Percentiles rank a stretch among this genome's conserved stretches.
Conservation (phyloP, 495 filamentous ascomycete genomes). For the Chlorociboria aeruginascens region DNA sequence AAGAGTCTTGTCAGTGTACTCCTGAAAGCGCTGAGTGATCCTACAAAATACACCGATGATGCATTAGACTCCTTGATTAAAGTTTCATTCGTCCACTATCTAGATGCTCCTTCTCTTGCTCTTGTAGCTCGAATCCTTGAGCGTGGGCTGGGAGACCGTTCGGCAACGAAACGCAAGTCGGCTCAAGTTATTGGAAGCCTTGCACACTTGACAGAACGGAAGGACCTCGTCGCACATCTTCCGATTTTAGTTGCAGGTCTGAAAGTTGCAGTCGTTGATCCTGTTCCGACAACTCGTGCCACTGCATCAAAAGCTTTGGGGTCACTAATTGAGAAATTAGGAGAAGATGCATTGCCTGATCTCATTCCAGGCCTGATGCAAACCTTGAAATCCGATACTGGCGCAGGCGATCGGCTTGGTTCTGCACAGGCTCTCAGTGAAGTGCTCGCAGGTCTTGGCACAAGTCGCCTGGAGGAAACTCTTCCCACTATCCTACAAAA, state of each 20-base stretch:
- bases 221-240: conserved; percentile 82
- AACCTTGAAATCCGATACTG: conserved; percentile 92
- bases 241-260: conserved; percentile 87
- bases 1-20: conserved; percentile 81
- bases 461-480: conserved; percentile 84
- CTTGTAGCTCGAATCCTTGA: conserved; percentile 91
- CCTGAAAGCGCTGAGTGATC: conserved; percentile 92
- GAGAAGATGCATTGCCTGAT: conserved; percentile 92
- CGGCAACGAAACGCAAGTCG: conserved; percentile 87
- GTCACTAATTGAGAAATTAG: conserved; percentile 90
- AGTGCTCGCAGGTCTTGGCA: conserved; percentile 90
- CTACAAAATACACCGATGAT: conserved; percentile 93
- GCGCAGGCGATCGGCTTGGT: conserved; percentile 87
- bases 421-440: conserved; percentile 96
- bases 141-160: conserved; percentile 79
- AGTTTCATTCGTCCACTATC: conserved; percentile 88
- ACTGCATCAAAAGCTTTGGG: conserved; percentile 94
- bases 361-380: conserved; percentile 96
- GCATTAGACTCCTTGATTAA: conserved; percentile 91
- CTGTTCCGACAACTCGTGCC: conserved; percentile 91
- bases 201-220: conserved; percentile 91
- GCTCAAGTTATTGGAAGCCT: conserved; percentile 95
- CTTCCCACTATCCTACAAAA: conserved; percentile 95
- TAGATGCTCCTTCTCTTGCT: conserved; percentile 90
- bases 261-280: conserved; percentile 81